Evolutionary conservation across 352 stramenopile species (phyloP).

Genomic region (Pythium pyrilobum): DNA sequence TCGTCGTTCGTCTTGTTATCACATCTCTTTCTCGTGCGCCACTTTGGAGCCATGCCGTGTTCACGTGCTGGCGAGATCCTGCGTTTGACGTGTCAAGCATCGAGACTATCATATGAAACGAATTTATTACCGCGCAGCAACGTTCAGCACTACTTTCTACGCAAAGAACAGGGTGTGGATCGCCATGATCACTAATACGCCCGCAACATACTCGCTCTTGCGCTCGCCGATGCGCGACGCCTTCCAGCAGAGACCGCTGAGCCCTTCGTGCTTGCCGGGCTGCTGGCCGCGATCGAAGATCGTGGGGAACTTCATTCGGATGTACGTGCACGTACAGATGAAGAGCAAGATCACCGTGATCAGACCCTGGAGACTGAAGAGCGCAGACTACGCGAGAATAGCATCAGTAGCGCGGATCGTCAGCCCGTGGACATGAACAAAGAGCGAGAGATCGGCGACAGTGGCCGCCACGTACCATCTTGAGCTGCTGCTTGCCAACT

Average conservation of each 20-base stretch:
- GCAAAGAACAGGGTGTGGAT: conserved; percentile 91
- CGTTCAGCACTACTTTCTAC: conserved; percentile 16
- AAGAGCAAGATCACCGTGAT: conserved; percentile 96
- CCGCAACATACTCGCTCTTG: conserved; percentile 87
- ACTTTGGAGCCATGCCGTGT: too few species aligned
- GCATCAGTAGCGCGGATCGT: too few species aligned
- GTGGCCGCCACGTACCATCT: conserved; percentile 20
- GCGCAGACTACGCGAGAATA: conserved; percentile 72
- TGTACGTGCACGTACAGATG: conserved; percentile 97
- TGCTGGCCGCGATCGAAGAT: conserved; percentile 91
- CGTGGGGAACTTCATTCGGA: conserved; percentile 92
- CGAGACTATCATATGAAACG: too few species aligned
- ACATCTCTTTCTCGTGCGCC: background rate
- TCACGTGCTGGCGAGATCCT: too few species aligned
- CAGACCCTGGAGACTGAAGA: conserved; percentile 96
- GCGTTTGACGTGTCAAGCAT: conserved; percentile 6
- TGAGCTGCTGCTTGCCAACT: background rate
- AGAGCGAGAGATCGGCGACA: background rate
- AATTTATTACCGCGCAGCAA: too few species aligned
- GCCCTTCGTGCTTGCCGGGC: conserved; percentile 79
- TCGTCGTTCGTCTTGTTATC: background rate
- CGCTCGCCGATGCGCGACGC: conserved; percentile 89
- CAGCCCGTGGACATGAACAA: conserved; percentile 7
- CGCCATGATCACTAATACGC: conserved; percentile 83
- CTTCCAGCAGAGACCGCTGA: conserved; percentile 91